phyloP scores from a whole-genome alignment of 768 basidiomycete species.

The Mycena pura region DNA sequence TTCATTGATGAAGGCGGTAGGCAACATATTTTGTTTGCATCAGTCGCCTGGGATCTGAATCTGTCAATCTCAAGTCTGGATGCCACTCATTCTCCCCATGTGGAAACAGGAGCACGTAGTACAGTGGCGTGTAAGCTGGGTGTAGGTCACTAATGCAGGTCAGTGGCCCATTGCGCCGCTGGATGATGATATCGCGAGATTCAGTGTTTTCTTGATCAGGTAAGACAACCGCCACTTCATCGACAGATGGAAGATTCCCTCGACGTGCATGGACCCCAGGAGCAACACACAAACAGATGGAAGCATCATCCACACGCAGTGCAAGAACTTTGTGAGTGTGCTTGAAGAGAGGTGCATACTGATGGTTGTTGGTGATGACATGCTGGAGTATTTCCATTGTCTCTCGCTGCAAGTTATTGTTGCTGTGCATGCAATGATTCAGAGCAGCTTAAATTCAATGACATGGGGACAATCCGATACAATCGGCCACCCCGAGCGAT shows the following conservation, averaged over 20 bases:
- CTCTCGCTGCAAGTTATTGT: slow-evolving; percentile 27
- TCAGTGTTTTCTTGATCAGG: neutral
- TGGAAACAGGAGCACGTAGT: slow-evolving; percentile 48
- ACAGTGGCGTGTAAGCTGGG: slow-evolving; percentile 37
- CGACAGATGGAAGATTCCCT: slow-evolving; percentile 42
- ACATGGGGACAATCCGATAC: too few species aligned
- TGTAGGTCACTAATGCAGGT: slow-evolving; percentile 36
- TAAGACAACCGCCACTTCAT: slow-evolving; percentile 1
- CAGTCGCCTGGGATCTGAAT: slow-evolving; percentile 25
- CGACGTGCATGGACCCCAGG: slow-evolving; percentile 33
- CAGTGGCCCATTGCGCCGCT: slow-evolving; percentile 25
- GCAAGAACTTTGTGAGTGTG: slow-evolving; percentile 39
- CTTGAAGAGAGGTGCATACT: slow-evolving; percentile 37
- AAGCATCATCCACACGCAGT: slow-evolving; percentile 24
- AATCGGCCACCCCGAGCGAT: slow-evolving; percentile 42
- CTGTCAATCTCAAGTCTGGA: slow-evolving; percentile 16
- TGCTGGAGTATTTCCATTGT: slow-evolving; percentile 35
- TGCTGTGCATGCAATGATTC: slow-evolving; percentile 31
- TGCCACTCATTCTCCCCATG: slow-evolving; percentile 41
- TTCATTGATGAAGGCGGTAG: slow-evolving; percentile 38
- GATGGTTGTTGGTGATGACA: slow-evolving; percentile 28
- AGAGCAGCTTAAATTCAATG: slow-evolving; percentile 42
- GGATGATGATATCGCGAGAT: slow-evolving; percentile 5
- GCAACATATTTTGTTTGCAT: slow-evolving; percentile 39
- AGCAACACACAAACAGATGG: slow-evolving; percentile 25